phyloP scores from a whole-genome alignment of 352 stramenopile species.

The Thraustochytrium sp. region DNA sequence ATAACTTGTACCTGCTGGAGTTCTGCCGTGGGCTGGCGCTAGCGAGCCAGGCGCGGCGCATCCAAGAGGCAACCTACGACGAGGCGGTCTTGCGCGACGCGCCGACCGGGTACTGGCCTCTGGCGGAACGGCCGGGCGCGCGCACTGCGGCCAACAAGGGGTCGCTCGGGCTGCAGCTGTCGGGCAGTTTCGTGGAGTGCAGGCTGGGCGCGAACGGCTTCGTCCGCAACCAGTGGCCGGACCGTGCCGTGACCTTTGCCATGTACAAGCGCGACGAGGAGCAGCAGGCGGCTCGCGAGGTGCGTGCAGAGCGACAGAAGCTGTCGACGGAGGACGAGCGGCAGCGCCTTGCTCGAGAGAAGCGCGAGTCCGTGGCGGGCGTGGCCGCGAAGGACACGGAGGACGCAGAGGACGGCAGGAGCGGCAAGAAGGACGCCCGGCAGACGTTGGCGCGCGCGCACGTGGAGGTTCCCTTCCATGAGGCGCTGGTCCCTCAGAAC shows the following conservation, averaged over 20 bases:
- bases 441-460: not conserved
- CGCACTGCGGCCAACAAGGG: constrained; percentile 66
- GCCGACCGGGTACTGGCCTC: constrained; percentile 71
- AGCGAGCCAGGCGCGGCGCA: constrained; percentile 64
- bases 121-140: constrained; percentile 71
- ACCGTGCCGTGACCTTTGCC: constrained; percentile 61
- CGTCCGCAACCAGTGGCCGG: constrained; percentile 70
- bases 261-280: not conserved
- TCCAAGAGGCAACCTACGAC: constrained; percentile 70
- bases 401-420: not conserved
- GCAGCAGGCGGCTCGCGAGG: not conserved
- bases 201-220: constrained; percentile 65
- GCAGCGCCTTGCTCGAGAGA: too few species aligned
- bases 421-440: not conserved
- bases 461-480: constrained; percentile 32
- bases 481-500: constrained; percentile 5
- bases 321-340: not conserved
- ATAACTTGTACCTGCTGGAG: constrained; percentile 73
- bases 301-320: not conserved
- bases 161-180: not conserved
- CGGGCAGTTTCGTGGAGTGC: constrained; percentile 54
- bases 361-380: too few species aligned
- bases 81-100: constrained; percentile 62
- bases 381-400: not conserved
- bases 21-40: constrained; percentile 78